Base-by-base conservation (phyloP, 2,329 filamentous ascomycete genomes). In the Hawksworthiomyces lignivorus region DNA sequence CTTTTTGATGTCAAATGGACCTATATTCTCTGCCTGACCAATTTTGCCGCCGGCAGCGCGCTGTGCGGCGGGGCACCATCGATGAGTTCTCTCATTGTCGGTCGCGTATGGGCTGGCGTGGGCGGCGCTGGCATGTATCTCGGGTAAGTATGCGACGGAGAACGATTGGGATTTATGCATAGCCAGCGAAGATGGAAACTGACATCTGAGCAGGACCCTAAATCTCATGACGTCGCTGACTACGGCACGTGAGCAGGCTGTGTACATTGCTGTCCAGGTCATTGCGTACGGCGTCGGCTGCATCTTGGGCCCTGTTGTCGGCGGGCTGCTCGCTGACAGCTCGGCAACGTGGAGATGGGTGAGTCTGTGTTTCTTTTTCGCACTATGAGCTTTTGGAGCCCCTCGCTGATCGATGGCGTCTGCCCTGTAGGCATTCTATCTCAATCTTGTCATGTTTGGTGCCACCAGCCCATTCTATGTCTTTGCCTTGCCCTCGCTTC, bases 381-480 rank as follows among this genome's bases (percentile, higher is more conserved):
- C n/a, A n/a, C n/a, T n/a, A n/a, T n/a, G n/a, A n/a, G n/a, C n/a
- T n/a, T n/a, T n/a, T n/a, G n/a, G n/a, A n/a, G n/a, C n/a, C n/a
- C n/a, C n/a, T n/a, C n/a, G n/a, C n/a, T n/a, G n/a, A n/a, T n/a
- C n/a, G n/a, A n/a, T n/a, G n/a, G n/a, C n/a, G n/a, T n/a, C n/a
- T n/a, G n/a, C n/a, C n/a, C 6, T 19, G 1, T 24, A 48, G 46
- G 58, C 58, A 1, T 72, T 72, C 43, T 80, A 80, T 50, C 69
- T 80, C 58, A 80, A 79, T 49, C 60, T 79, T 1, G 56, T 71
- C 35, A 62, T 70, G 1, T 73, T 58, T 7, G 67, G 50, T 21
- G 54, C 63, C 29, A 50, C 50, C 7, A 43, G 46, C 0, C 57
- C 57, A 0, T 47, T 54, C 3, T 61, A 51, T 36, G 17, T 63